Percentiles rank a stretch among this genome's conserved stretches.
Conservation (phyloP, 1,284 basidiomycete species). For the Cryptococcus amylolentus region DNA sequence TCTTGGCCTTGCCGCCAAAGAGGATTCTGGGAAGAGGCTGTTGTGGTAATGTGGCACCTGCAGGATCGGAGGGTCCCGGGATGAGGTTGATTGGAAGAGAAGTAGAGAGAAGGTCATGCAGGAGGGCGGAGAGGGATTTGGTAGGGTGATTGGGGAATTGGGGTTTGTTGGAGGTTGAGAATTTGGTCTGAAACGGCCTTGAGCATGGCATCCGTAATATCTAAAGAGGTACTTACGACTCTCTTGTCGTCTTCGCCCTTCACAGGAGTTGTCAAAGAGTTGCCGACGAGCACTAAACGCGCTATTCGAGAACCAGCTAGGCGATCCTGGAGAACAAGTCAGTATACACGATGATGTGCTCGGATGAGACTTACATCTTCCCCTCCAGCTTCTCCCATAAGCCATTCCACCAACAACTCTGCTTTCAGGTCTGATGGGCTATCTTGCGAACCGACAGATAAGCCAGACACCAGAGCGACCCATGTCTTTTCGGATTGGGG, state of each 20-base stretch:
- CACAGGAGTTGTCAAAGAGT: conserved; percentile 65
- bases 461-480: conserved; percentile 79
- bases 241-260: conserved; percentile 54
- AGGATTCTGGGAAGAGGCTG: conserved; percentile 89
- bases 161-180: conserved; percentile 37
- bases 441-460: conserved; percentile 61
- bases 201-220: not conserved
- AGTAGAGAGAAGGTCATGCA: conserved; percentile 65
- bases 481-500: conserved; percentile 55
- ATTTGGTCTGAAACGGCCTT: not conserved
- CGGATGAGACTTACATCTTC: conserved; percentile 51
- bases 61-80: conserved; percentile 81
- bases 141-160: conserved; percentile 72
- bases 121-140: conserved; percentile 63
- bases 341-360: not conserved
- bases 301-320: conserved; percentile 67
- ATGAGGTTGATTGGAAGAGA: conserved; percentile 75
- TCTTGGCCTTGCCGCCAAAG: conserved; percentile 64
- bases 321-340: conserved; percentile 54
- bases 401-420: conserved; percentile 80
- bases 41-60: conserved; percentile 85
- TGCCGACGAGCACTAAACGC: conserved; percentile 78
- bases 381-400: conserved; percentile 77
- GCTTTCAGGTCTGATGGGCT: conserved; percentile 65
- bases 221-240: conserved; percentile 54